Percentiles rank a stretch among this genome's conserved stretches.
phyloP scores from a whole-genome alignment of 108 stramenopile genomes.

The Parietichytrium sp. region DNA sequence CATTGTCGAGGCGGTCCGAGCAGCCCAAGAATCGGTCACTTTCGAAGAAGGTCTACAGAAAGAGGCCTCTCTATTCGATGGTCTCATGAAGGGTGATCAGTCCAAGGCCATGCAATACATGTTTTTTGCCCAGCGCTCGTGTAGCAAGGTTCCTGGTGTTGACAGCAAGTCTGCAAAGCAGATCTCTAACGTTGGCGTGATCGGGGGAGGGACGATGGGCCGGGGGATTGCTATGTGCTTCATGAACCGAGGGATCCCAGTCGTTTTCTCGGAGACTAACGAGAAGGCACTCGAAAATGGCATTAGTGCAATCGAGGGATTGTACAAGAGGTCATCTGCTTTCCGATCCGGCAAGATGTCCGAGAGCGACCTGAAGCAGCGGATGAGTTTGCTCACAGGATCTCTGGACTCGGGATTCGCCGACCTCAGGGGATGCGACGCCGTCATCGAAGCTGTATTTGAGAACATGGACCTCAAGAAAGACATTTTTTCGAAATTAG shows the following conservation, averaged over 20 bases:
- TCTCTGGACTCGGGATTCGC: conserved; percentile 45
- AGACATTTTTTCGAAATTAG: conserved; percentile 75
- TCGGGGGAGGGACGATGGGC: conserved; percentile 96
- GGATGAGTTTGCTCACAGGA: background rate
- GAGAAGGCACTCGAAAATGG: conserved; percentile 50
- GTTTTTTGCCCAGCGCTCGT: conserved; percentile 86
- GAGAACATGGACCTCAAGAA: conserved; percentile 89
- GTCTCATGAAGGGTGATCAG: conserved; percentile 68
- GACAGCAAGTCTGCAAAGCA: background rate
- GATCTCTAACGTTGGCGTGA: conserved; percentile 68
- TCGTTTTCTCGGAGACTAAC: conserved; percentile 73
- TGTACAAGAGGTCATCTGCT: conserved; percentile 41
- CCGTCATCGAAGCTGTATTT: conserved; percentile 92
- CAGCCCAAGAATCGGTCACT: conserved; percentile 50
- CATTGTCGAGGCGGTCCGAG: conserved; percentile 66
- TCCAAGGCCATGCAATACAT: conserved; percentile 81
- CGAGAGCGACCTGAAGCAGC: background rate
- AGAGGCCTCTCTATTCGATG: conserved; percentile 63
- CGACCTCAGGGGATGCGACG: conserved; percentile 60
- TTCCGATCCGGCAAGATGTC: conserved; percentile 50
- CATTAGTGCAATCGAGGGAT: conserved; percentile 22
- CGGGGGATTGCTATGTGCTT: conserved; percentile 92
- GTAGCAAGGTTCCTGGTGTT: conserved; percentile 45
- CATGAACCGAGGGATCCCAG: conserved; percentile 77
- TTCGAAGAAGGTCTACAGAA: conserved; percentile 44